A percentile compares a stretch with the other conserved stretches of the same genome.
Conservation (phyloP, 1,139 yeast genomes). For the Wickerhamiella pararugosa region DNA sequence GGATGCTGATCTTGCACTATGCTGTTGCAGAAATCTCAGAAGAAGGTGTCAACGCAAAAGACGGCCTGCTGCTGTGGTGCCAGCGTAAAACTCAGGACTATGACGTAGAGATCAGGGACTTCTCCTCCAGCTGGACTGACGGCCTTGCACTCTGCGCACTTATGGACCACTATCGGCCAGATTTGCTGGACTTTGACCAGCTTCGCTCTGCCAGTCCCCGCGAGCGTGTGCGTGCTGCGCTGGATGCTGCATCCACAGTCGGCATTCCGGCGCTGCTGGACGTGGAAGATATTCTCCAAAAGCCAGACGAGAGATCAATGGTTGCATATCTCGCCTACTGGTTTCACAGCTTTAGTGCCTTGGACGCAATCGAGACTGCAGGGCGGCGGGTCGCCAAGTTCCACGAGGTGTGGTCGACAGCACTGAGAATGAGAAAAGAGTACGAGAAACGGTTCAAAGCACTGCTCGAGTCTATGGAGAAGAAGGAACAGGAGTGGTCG, state of each 20-base stretch:
- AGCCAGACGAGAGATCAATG: slow-evolving; percentile 53
- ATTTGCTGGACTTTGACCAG: slow-evolving; percentile 28
- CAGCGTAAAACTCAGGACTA: slow-evolving; percentile 30
- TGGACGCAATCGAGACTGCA: slow-evolving; percentile 28
- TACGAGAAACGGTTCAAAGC: slow-evolving; percentile 24
- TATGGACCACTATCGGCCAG: slow-evolving; percentile 32
- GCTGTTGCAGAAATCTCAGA: slow-evolving; percentile 33
- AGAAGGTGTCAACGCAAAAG: slow-evolving; percentile 31
- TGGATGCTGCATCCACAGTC: slow-evolving; percentile 30
- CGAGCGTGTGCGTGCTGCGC: slow-evolving; percentile 26
- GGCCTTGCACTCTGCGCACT: slow-evolving; percentile 37
- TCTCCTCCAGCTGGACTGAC: slow-evolving; percentile 32
- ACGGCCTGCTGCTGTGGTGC: slow-evolving; percentile 32
- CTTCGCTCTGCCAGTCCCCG: slow-evolving; percentile 23
- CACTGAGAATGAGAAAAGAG: slow-evolving; percentile 24
- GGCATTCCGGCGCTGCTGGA: slow-evolving; percentile 46
- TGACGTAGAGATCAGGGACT: slow-evolving; percentile 28
- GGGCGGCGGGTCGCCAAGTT: slow-evolving; percentile 29
- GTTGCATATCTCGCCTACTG: slow-evolving; percentile 51
- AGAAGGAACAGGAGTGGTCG: slow-evolving; percentile 18
- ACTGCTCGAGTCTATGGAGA: slow-evolving; percentile 20
- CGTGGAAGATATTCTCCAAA: slow-evolving; percentile 39
- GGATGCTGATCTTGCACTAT: slow-evolving; percentile 44
- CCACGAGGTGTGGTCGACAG: slow-evolving; percentile 25
- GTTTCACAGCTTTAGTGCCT: slow-evolving; percentile 38